Base-by-base conservation (phyloP, 1,284 basidiomycete species). In the Singerocomus inundabilis region DNA sequence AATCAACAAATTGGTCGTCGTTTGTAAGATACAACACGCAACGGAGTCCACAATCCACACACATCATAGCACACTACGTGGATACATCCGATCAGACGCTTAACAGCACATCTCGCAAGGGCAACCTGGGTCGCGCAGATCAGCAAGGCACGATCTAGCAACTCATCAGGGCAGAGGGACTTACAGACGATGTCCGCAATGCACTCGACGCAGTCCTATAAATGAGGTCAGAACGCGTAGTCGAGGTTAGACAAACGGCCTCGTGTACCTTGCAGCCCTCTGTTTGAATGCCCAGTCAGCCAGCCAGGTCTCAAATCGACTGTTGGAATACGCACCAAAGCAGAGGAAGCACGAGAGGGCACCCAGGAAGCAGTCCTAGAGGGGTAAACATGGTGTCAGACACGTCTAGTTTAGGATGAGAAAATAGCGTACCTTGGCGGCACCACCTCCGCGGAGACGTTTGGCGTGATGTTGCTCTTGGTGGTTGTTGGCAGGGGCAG, bases 361-460 rank as follows among this genome's bases (percentile, higher is more conserved):
- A 12, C 66, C 78, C 32, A 79, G 49, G 69, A 80, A 73, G 62
- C 78, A 79, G 59, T 80, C 78, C 78, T 79, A 51, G 33, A 49
- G 30, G 29, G 29, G 51, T 6, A n/a, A 26, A 21, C 2, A 24
- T 5, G 8, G n/a, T 4, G 12, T 58, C 34, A 62, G 32, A 18
- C 0, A 8, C 4, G 26, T 25, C 6, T 32, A 10, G 4, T 24
- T 29, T 4, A 7, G 33, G 29, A 12, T 4, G 21, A 11, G 15
- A 9, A 7, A 16, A 37, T 6, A 6, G 55, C 55, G 25, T 54
- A 77, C 78, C 65, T 66, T 75, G 33, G 50, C 75, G 43, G 73
- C 78, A 52, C 77, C 78, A 56, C 77, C 77, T 44, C 77, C 77
- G 43, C 78, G 72, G 39, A 79, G 59, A 52, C 77, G 75, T 46